phyloP scores from a whole-genome alignment of 2,329 filamentous ascomycete species.

The Lecanicillium sp. region DNA sequence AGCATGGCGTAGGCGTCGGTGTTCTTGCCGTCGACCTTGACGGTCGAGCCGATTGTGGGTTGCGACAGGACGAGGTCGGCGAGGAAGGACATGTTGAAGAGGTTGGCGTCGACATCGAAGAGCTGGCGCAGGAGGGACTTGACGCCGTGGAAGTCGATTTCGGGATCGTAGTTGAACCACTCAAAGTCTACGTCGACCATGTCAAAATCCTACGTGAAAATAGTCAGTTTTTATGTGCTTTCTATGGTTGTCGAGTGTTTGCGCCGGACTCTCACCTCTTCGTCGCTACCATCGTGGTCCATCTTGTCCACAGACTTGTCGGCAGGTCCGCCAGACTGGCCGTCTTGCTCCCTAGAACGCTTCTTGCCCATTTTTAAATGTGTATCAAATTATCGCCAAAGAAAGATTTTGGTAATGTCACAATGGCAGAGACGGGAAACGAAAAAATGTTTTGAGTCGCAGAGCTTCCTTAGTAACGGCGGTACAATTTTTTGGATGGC shows the following conservation, averaged over 20 bases:
- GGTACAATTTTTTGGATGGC: slow-evolving; percentile 8
- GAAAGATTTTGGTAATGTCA: neutral
- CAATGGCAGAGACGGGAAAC: neutral
- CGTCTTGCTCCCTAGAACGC: slow-evolving; percentile 41
- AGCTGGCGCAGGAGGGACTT: slow-evolving; percentile 87
- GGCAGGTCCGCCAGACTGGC: slow-evolving; percentile 32
- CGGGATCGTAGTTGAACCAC: slow-evolving; percentile 91
- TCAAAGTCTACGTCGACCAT: slow-evolving; percentile 96
- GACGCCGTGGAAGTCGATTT: slow-evolving; percentile 90
- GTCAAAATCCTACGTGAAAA: slow-evolving; percentile 64
- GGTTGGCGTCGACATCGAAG: slow-evolving; percentile 77
- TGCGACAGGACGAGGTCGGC: slow-evolving; percentile 84
- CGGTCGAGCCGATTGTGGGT: slow-evolving; percentile 81
- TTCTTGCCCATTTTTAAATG: slow-evolving; percentile 42
- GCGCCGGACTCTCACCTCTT: slow-evolving; percentile 42
- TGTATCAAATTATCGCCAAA: neutral
- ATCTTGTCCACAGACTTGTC: slow-evolving; percentile 43
- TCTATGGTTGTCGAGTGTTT: slow-evolving; percentile 1
- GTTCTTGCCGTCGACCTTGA: slow-evolving; percentile 94
- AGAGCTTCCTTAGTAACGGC: too few species aligned
- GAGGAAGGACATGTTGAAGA: slow-evolving; percentile 83
- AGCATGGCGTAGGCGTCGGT: slow-evolving; percentile 90
- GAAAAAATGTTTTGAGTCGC: slow-evolving; percentile 1
- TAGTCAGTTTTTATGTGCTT: slow-evolving; percentile 3
- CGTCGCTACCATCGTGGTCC: slow-evolving; percentile 47